Evolutionary conservation across 2,329 filamentous ascomycete genomes (phyloP).

Genomic region (Colletotrichum truncatum): DNA sequence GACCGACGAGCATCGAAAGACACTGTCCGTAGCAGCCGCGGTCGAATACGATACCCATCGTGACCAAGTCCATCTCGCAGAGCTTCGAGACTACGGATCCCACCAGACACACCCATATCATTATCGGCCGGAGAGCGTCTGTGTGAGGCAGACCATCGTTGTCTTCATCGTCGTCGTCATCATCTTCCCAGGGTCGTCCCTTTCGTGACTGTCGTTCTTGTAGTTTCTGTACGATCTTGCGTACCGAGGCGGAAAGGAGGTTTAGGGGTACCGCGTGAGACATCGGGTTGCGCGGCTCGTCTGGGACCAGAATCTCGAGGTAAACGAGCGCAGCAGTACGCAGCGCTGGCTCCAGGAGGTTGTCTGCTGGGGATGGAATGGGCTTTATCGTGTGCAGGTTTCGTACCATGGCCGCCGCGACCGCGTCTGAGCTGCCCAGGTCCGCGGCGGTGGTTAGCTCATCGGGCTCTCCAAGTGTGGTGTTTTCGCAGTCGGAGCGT

Average conservation of each 20-base stretch:
- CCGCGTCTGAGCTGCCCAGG: background rate
- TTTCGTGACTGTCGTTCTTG: background rate
- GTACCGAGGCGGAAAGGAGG: constrained; percentile 37
- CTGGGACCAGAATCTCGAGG: constrained; percentile 43
- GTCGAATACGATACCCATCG: constrained; percentile 31
- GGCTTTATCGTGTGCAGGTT: background rate
- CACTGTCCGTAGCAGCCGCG: constrained; percentile 36
- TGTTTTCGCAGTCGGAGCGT: constrained; percentile 17
- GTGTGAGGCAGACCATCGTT: constrained; percentile 7
- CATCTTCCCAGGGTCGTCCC: no score
- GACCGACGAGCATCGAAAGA: constrained; percentile 32
- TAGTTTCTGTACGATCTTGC: constrained; percentile 14
- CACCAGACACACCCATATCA: constrained; percentile 40
- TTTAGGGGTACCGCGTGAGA: constrained; percentile 40
- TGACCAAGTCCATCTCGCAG: constrained; percentile 18
- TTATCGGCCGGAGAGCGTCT: constrained; percentile 30
- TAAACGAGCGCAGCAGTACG: constrained; percentile 41
- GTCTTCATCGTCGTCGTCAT: background rate
- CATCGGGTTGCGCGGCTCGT: constrained; percentile 41
- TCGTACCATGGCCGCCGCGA: background rate
- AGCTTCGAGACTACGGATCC: constrained; percentile 37
- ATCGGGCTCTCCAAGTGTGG: background rate
- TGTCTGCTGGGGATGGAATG: background rate
- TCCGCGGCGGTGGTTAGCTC: background rate
- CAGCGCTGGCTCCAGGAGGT: constrained; percentile 38